A percentile compares a stretch with the other conserved stretches of the same genome.
Conservation (phyloP, 148 eudicot genomes). For the Persicaria maculosa region DNA sequence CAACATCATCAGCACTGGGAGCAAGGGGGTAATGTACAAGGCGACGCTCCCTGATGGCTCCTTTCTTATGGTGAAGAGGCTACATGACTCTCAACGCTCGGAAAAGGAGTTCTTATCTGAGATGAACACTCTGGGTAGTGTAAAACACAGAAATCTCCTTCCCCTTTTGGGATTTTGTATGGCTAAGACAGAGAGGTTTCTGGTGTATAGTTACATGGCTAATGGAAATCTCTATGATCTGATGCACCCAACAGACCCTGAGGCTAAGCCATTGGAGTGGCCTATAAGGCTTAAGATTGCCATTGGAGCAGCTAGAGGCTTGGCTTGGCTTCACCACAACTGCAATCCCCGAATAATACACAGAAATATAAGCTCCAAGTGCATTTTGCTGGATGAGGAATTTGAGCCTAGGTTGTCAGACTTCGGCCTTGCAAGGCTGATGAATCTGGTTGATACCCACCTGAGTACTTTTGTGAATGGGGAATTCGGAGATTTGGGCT, state of each 20-base stretch:
- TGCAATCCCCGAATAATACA: slow-evolving; percentile 49
- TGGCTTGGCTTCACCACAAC: slow-evolving; percentile 46
- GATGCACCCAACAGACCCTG: slow-evolving; percentile 31
- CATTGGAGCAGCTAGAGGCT: slow-evolving; percentile 34
- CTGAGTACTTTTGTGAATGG: slow-evolving; percentile 49
- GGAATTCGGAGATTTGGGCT: slow-evolving; percentile 47
- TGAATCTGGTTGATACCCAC: slow-evolving; percentile 47
- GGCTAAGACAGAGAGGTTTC: slow-evolving; percentile 55
- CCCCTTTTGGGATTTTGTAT: slow-evolving; percentile 61
- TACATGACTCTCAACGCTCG: background rate
- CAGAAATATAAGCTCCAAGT: slow-evolving; percentile 48
- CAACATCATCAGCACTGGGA: slow-evolving; percentile 33
- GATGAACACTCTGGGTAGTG: slow-evolving; percentile 57
- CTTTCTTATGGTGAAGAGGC: slow-evolving; percentile 16
- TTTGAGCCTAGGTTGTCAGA: slow-evolving; percentile 38
- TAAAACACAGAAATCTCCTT: slow-evolving; percentile 52
- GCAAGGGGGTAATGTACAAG: slow-evolving; percentile 37
- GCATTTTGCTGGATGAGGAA: slow-evolving; percentile 34
- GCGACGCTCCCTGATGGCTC: slow-evolving; percentile 33
- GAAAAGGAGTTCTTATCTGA: slow-evolving; percentile 61
- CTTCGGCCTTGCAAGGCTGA: slow-evolving; percentile 47
- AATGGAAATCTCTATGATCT: slow-evolving; percentile 43
- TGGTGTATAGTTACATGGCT: slow-evolving; percentile 54
- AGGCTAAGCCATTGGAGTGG: slow-evolving; percentile 31
- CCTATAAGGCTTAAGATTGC: slow-evolving; percentile 39